phyloP scores from a whole-genome alignment of 2,329 filamentous ascomycete species.

The Malbranchea cinnamomea region DNA sequence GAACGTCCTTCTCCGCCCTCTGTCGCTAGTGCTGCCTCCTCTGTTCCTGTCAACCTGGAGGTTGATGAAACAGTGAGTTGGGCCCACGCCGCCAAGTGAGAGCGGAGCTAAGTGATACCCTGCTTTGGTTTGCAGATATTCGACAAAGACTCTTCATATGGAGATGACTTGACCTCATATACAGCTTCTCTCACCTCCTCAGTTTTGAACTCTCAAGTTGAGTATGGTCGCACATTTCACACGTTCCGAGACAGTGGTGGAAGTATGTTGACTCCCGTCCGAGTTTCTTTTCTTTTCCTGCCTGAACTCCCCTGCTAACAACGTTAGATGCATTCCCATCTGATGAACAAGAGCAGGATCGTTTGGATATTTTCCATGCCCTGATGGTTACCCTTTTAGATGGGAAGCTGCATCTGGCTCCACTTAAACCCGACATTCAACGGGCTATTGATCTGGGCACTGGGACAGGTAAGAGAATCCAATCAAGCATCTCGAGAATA shows the following conservation, averaged over 20 bases:
- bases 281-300: not conserved
- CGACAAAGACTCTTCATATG: conserved; percentile 2
- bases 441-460: conserved; percentile 12
- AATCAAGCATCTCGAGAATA: conserved; percentile 7
- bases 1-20: too few species aligned
- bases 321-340: conserved; percentile 10
- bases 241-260: conserved; percentile 12
- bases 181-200: conserved; percentile 7
- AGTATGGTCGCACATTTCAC: conserved; percentile 16
- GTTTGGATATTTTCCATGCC: conserved; percentile 12
- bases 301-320: not conserved
- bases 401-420: conserved; percentile 11
- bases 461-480: conserved; percentile 13
- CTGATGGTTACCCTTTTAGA: conserved; percentile 9
- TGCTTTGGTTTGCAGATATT: conserved; percentile 1
- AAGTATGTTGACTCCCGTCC: conserved; percentile 1
- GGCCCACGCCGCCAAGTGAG: too few species aligned
- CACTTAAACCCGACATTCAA: conserved; percentile 8
- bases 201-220: conserved; percentile 16
- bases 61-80: too few species aligned
- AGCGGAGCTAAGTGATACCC: too few species aligned
- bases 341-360: conserved; percentile 11
- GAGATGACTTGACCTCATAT: conserved; percentile 7
- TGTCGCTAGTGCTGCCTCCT: too few species aligned
- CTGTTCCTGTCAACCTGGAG: too few species aligned